Conservation (phyloP, 768 basidiomycete species). For the Leccinum truebloodii region DNA sequence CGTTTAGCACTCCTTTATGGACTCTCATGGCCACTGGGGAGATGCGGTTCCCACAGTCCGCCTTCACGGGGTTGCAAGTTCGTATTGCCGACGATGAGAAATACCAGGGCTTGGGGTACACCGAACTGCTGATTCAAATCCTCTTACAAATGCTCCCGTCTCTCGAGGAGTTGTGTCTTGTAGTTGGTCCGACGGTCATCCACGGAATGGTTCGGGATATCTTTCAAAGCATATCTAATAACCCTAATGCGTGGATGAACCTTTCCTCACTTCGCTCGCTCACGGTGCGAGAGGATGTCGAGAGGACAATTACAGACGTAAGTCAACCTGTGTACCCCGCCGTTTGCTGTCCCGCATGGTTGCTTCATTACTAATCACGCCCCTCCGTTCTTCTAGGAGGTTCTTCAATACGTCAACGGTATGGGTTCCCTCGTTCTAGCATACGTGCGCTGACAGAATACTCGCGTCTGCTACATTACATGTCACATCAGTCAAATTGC, state of each 20-base stretch:
- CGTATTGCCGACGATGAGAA: neutral
- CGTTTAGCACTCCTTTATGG: neutral
- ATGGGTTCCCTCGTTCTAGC: no score
- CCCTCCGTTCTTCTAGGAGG: no score
- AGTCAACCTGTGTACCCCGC: no score
- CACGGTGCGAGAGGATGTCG: neutral
- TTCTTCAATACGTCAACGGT: no score
- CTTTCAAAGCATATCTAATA: neutral
- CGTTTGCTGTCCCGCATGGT: neutral
- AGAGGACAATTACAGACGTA: neutral
- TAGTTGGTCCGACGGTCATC: neutral
- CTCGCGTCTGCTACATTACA: neutral
- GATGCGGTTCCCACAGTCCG: neutral
- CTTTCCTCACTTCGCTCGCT: neutral
- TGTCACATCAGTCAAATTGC: neutral
- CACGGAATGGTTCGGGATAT: neutral
- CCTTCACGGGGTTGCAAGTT: neutral
- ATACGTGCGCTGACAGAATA: neutral
- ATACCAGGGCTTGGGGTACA: neutral
- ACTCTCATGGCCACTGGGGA: neutral
- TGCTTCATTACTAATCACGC: no score
- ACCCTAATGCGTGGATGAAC: neutral
- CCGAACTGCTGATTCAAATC: neutral
- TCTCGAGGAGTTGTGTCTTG: neutral
- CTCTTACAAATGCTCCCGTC: neutral